Evolutionary conservation across 306 rosid species (phyloP), one percentile per base, ranked within the genome.

Genomic region (Carpinus viminea): DNA sequence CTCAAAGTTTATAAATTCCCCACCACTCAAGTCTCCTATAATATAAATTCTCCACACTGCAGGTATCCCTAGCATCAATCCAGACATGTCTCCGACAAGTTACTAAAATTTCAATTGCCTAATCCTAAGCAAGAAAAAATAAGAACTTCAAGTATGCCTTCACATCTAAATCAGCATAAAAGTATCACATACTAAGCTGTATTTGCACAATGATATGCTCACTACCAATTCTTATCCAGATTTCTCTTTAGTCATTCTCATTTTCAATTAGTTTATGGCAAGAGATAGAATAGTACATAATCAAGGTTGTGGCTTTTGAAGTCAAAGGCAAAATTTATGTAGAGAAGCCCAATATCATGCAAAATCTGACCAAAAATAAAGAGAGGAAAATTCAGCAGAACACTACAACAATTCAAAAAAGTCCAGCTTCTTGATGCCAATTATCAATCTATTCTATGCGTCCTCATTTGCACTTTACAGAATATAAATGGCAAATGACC

Each of bases 401-500:
- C 12, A 64, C 46, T 31, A 7, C 2, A 41, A 66, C 13, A 66
- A 66, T 17, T 18, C 46, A 75, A 78, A 53, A 77, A 77, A 73
- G 20, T 82, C 74, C 75, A 21, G 70, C 75, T 20, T 74, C 61
- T 69, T 68, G 70, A 72, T 70, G 82, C 79, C 59, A 7, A 17
- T 26, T 59, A 59, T 59, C 15, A 59, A 24, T 59, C 65, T 21
- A 59, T 59, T 21, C n/a, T 21, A 24, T 4, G 65, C 36, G 9
- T 59, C 36, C 34, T 74, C 74, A 64, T 34, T 69, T 76, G 31
- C 53, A 69, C 34, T 60, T 69, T 50, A 43, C 53, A 71, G 20
- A 68, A 75, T 75, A 71, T 64, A 71, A 66, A 85, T 79, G 59
- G 48, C 82, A 77, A 65, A 78, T 17, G 60, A 77, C 68, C 50